phyloP scores from a whole-genome alignment of 2,329 filamentous ascomycete species.

The Neospermospora avenae region DNA sequence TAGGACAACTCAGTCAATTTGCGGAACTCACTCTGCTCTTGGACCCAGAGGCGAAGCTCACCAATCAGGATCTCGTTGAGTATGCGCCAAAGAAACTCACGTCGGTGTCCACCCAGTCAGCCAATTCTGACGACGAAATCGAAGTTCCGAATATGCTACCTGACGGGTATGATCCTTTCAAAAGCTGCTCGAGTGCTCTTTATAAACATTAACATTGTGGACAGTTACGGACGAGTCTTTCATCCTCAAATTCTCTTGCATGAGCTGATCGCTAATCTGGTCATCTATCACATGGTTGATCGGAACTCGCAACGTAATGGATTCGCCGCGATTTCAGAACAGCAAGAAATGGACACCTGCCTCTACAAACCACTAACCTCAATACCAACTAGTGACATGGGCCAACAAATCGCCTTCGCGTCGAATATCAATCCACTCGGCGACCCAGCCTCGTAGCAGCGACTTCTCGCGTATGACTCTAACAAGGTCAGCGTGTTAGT shows the following conservation, averaged over 20 bases:
- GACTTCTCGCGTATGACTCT: constrained; percentile 4
- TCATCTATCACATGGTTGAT: neutral
- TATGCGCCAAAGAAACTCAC: neutral
- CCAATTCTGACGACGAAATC: neutral
- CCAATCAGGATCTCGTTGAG: too few relatives aligned
- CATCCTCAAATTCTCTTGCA: neutral
- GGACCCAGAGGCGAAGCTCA: neutral
- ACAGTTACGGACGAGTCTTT: neutral
- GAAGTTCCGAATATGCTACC: neutral
- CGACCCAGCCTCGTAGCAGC: constrained; percentile 13
- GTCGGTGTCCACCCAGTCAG: neutral
- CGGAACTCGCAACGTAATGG: neutral
- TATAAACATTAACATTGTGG: neutral
- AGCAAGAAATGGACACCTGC: neutral
- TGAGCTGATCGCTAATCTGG: neutral
- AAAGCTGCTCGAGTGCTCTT: neutral
- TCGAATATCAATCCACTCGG: constrained; percentile 16
- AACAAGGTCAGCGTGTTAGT: constrained; percentile 6
- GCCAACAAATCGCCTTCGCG: constrained; percentile 14
- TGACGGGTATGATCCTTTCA: neutral
- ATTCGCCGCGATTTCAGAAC: neutral
- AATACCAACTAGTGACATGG: neutral
- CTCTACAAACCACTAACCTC: neutral
- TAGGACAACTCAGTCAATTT: neutral
- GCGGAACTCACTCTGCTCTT: neutral